These are phyloP conservation scores for Salix purpurea DNA, from an alignment of 345 rosid species.

Conservation along the genomic window DNA sequence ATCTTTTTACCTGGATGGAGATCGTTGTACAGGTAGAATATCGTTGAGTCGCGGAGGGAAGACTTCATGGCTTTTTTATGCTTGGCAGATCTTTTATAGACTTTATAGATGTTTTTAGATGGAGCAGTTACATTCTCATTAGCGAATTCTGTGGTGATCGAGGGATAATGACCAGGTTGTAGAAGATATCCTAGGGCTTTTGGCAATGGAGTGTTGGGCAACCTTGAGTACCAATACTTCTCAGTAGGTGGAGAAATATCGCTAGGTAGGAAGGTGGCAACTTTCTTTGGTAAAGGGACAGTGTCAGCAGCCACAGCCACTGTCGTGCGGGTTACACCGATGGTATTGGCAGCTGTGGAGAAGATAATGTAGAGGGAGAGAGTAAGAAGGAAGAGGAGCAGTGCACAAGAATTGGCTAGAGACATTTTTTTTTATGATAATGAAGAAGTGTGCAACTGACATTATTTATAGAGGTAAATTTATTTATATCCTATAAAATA, in stretches of 20 bases:
- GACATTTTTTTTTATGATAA: neutral
- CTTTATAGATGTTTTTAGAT: too few species aligned
- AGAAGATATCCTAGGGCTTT: neutral
- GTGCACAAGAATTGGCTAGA: neutral
- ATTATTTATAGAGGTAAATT: too few species aligned
- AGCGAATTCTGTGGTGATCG: neutral
- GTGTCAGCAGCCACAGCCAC: too few species aligned
- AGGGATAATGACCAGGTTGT: neutral
- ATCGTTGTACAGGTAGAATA: neutral
- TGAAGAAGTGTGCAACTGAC: too few species aligned
- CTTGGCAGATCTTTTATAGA: neutral
- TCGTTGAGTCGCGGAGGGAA: too few species aligned
- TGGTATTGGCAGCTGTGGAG: neutral
- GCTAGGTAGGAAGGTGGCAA: neutral
- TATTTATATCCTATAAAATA: too few species aligned
- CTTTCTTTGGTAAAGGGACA: neutral
- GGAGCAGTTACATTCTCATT: neutral
- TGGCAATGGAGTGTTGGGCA: neutral
- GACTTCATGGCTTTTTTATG: too few species aligned
- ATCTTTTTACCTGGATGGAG: neutral
- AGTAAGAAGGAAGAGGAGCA: neutral
- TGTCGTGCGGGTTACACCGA: too few species aligned
- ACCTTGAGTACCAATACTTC: neutral
- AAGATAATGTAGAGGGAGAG: neutral
- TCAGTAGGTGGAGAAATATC: neutral